These are phyloP conservation scores for Parathielavia appendiculata DNA, from an alignment of 495 filamentous ascomycete genomes.

Conservation along the genomic window DNA sequence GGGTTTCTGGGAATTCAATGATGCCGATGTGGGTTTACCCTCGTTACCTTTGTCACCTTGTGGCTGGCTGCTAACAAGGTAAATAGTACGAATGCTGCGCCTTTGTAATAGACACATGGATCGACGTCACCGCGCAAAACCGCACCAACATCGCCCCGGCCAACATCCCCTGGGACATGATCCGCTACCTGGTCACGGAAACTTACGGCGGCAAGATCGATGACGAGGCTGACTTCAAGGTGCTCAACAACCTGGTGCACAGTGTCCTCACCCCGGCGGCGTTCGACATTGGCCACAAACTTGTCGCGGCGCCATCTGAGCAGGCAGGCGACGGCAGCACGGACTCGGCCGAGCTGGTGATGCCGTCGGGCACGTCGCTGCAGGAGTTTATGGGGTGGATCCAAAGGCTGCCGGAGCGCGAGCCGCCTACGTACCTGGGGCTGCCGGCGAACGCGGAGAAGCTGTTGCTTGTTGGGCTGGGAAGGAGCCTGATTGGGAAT, in stretches of 20 bases:
- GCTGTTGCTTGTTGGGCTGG: slow-evolving; percentile 83
- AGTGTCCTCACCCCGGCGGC: slow-evolving; percentile 75
- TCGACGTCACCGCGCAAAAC: slow-evolving; percentile 71
- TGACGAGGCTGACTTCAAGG: slow-evolving; percentile 75
- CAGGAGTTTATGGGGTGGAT: slow-evolving; percentile 91
- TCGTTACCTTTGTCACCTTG: slow-evolving; percentile 5
- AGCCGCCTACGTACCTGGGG: slow-evolving; percentile 95
- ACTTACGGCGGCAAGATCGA: slow-evolving; percentile 99
- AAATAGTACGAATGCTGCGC: slow-evolving; percentile 91
- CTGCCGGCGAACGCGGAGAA: slow-evolving; percentile 97
- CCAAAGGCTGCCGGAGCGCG: slow-evolving; percentile 82
- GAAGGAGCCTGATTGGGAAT: slow-evolving; percentile 78
- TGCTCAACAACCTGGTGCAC: slow-evolving; percentile 66
- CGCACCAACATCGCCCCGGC: slow-evolving; percentile 87
- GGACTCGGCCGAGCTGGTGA: slow-evolving; percentile 50
- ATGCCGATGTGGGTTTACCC: slow-evolving; percentile 79
- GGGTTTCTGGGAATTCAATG: slow-evolving; percentile 99
- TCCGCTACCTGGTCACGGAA: slow-evolving; percentile 83
- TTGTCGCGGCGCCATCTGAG: slow-evolving; percentile 46
- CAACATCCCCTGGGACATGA: slow-evolving; percentile 96
- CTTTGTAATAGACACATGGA: slow-evolving; percentile 93
- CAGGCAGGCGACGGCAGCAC: slow-evolving; percentile 12
- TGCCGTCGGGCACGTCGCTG: slow-evolving; percentile 74
- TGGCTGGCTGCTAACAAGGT: not conserved
- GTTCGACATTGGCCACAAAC: slow-evolving; percentile 84